Evolutionary conservation across 2,329 filamentous ascomycete species (phyloP).

Genomic region (Colletotrichum sp.): DNA sequence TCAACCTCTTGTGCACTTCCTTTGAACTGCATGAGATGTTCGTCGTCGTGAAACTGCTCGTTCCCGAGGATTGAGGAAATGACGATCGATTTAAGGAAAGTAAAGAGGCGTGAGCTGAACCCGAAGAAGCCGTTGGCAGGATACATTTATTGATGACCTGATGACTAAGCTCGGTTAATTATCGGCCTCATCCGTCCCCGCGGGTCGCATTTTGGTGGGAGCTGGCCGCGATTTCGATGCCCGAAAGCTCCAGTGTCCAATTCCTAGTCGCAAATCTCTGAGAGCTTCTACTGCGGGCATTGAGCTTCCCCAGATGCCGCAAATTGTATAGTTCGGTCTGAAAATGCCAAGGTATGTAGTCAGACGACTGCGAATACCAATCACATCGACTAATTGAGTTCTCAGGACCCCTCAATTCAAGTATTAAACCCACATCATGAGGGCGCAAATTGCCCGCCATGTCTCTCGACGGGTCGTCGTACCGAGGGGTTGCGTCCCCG

Average conservation of each 20-base stretch:
- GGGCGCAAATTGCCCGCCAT: constrained; percentile 49
- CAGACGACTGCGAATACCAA: not conserved
- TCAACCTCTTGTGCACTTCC: not conserved
- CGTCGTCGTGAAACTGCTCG: not conserved
- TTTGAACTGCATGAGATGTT: not conserved
- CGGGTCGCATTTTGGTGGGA: constrained; percentile 19
- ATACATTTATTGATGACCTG: not conserved
- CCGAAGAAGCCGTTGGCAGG: not conserved
- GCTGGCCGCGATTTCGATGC: constrained; percentile 4
- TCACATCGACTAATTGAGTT: not conserved
- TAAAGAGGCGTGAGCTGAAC: not conserved
- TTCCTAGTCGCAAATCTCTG: constrained; percentile 10
- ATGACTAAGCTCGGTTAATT: constrained; percentile 20
- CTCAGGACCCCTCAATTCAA: constrained; percentile 1
- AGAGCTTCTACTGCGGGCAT: constrained; percentile 15
- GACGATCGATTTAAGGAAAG: not conserved
- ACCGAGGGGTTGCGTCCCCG: constrained; percentile 35
- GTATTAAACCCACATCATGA: constrained; percentile 38
- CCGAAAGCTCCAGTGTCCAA: constrained; percentile 8
- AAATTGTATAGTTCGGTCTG: not conserved
- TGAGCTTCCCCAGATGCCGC: constrained; percentile 17
- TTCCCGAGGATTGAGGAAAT: not conserved
- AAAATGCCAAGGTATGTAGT: constrained; percentile 14
- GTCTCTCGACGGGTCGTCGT: constrained; percentile 42
- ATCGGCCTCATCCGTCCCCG: not conserved